Base-by-base conservation (phyloP, 176 grass and related monocot genomes). In the Paspalum vaginatum region DNA sequence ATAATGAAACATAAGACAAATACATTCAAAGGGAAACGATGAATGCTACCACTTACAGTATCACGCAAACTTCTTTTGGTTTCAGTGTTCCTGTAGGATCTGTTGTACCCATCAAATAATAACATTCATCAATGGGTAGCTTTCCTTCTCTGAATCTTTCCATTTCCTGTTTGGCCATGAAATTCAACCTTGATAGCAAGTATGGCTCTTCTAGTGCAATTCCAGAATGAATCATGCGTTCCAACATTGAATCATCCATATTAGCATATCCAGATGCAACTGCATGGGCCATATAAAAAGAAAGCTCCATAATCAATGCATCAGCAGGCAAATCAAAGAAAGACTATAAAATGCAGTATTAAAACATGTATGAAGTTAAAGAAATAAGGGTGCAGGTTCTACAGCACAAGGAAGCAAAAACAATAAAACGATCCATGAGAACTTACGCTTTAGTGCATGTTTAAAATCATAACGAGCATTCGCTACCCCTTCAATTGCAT, bases 61-160 rank as follows among this genome's bases (percentile, higher is more conserved):
- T 85, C 47, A 94, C 55, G 48, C 89, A 91, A 74, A 94, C 84
- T 94, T 94, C 84, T 76, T 91, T 75, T 37, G 77, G 67, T 57
- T 79, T 83, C 22, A 94, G 66, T 16, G 70, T 87, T 43, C 86
- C 87, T 16, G 92, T 91, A 48, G 86, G 86, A 48, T 94, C 92
- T 37, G 73, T 75, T 27, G 92, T 82, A 13, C 89, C 92, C 92
- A 94, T 94, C 44, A 94, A 67, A 82, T 91, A 75, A 84, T 87
- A 91, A 18, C 92, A 89, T 25, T 91, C 86, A 57, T 44, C 78
- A 20, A 94, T 79, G 0, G 92, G 92, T n/a, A 94, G 27, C 68
- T 61, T 94, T 61, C 87, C 86, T 82, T 84, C 26, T 44, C 82
- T 85, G 18, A 94, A 51, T 61, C 70, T 62, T 79, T 91, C 85